Conservation (phyloP, 2,329 filamentous ascomycete genomes). For the Dothidotthia symphoricarpi region DNA sequence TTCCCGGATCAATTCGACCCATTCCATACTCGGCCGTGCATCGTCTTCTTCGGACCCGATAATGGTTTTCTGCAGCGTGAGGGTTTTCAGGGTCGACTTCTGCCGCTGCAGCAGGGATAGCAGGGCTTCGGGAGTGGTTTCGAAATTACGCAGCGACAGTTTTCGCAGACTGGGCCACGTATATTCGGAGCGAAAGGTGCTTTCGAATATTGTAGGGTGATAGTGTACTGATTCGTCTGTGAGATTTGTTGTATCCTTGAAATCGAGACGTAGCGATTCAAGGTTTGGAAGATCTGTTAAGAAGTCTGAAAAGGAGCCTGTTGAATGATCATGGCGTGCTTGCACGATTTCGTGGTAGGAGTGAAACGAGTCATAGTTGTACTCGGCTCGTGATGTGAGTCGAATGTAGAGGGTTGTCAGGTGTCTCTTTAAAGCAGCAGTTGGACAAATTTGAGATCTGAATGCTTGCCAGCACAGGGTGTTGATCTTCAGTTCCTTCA, state of each 20-base stretch:
- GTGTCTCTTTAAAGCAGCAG: background rate
- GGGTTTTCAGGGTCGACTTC: constrained; percentile 7
- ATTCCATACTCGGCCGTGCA: no score
- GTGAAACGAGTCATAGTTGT: background rate
- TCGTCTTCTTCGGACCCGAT: background rate
- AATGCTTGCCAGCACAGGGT: no score
- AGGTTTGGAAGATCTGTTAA: constrained; percentile 1
- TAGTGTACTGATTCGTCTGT: background rate
- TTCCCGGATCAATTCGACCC: no score
- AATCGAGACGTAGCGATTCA: constrained; percentile 6
- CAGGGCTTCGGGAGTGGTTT: constrained; percentile 2
- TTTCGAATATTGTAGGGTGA: background rate
- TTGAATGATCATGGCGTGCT: background rate
- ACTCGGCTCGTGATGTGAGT: background rate
- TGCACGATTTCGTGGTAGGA: background rate
- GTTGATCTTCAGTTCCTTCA: background rate
- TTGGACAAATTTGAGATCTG: no score
- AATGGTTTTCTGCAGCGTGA: constrained; percentile 9
- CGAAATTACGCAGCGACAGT: constrained; percentile 7
- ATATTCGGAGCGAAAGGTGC: background rate
- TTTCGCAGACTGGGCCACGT: constrained; percentile 9
- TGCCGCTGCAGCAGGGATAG: constrained; percentile 7
- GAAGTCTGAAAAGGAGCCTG: background rate
- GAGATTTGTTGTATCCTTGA: background rate
- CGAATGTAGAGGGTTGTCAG: background rate